Evolutionary conservation across 2,329 filamentous ascomycete species (phyloP), one percentile per base, ranked within the genome.

Genomic region (Phialophora verrucosa): DNA sequence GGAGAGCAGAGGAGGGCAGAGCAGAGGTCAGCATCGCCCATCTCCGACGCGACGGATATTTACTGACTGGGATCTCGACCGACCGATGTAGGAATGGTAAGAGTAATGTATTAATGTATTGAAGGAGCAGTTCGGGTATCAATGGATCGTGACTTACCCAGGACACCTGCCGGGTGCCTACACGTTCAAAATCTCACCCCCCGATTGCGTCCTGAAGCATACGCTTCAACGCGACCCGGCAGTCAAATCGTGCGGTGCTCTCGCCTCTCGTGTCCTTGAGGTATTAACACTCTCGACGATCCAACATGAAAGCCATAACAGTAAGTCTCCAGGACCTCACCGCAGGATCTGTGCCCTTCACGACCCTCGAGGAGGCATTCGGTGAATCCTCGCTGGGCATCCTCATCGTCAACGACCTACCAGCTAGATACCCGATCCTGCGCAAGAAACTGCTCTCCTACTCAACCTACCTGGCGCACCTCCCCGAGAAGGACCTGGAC

Each of bases 361-460:
- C 78, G 17, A 78, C 77, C 11, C 75, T 83, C 12, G 79, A 80
- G 32, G 76, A 90, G 73, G 94, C 94, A 0, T 98, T 98, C 76
- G 94, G 94, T 0, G 92, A 93, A 1, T 88, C 91, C 25, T 97
- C 93, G 1, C 83, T 98, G 14, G 94, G 95, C 0, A 97, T 98
- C 58, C 89, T 98, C 62, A 82, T 98, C n/a, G 93, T 98, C 58
- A 92, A 91, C 76, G 91, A 93, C 75, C 86, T 98, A 0, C 91
- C 92, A 0, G 69, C 83, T 4, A 83, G 87, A 62, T 98, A 96
- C 73, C 79, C 84, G n/a, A 80, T 84, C 20, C 81, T 97, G 56
- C 87, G 95, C 67, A 85, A 86, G 66, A 85, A 86, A 66, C 84
- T 95, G 2, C 84, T 98, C 4, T 96, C 92, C 0, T 95, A 95